Percentiles rank a stretch among this genome's conserved stretches.
These are phyloP conservation scores for Vitis amurensis DNA, from an alignment of 164 flowering plant genomes.

Conservation along the genomic window DNA sequence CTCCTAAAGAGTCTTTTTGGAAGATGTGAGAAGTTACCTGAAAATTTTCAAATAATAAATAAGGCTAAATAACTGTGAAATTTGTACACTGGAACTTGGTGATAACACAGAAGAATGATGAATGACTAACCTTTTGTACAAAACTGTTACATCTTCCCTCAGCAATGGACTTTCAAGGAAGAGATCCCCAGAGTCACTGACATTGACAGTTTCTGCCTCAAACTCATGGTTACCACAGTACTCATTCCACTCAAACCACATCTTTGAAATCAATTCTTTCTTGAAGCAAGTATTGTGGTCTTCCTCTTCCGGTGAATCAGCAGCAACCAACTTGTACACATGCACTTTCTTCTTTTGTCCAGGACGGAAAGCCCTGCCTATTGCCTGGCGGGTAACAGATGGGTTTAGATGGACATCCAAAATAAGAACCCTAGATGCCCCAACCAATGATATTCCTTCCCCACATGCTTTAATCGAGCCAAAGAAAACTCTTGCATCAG, in stretches of 20 bases:
- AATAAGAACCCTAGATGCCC: constrained; percentile 81
- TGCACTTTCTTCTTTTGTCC: constrained; percentile 78
- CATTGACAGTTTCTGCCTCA: constrained; percentile 51
- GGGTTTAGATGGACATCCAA: constrained; percentile 88
- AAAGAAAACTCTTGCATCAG: constrained; percentile 76
- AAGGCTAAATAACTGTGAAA: too few species aligned
- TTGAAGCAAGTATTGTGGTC: constrained; percentile 64
- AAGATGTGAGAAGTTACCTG: constrained; percentile 6
- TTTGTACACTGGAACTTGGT: too few species aligned
- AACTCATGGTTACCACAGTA: constrained; percentile 36
- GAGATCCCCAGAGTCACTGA: constrained; percentile 49
- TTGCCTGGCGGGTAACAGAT: constrained; percentile 82
- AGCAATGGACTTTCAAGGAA: constrained; percentile 58
- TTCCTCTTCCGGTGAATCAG: constrained; percentile 77
- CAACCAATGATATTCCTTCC: constrained; percentile 92
- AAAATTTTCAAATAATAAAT: background rate
- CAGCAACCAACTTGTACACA: constrained; percentile 70
- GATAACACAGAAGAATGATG: too few species aligned
- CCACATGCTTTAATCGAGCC: constrained; percentile 96
- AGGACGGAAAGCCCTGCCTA: constrained; percentile 93
- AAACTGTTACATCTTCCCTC: constrained; percentile 49
- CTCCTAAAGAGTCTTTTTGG: too few species aligned
- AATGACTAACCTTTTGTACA: constrained; percentile 60
- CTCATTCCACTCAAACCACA: constrained; percentile 95
- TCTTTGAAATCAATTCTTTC: constrained; percentile 73